phyloP scores from a whole-genome alignment of 805 yeast species.

The Debaryomyces prosopidis region DNA sequence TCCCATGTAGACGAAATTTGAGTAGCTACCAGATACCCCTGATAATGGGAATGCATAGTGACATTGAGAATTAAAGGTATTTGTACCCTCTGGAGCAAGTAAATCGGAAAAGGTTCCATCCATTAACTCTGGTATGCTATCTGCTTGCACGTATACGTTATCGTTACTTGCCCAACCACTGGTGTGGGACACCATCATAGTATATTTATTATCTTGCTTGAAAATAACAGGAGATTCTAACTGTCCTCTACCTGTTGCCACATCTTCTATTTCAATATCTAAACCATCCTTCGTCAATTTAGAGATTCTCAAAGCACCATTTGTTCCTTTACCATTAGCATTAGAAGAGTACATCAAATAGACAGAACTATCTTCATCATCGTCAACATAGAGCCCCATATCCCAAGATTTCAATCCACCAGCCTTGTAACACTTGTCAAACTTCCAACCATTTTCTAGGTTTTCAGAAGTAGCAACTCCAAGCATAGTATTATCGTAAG shows the following conservation, averaged over 20 bases:
- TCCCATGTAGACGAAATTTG: too few species aligned
- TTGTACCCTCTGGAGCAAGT: too few species aligned
- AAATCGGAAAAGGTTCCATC: too few species aligned
- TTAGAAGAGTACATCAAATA: neutral
- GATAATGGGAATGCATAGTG: too few species aligned
- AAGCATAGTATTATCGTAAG: neutral
- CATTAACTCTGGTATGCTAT: too few species aligned
- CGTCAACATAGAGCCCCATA: neutral
- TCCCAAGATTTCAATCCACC: neutral
- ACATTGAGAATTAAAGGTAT: too few species aligned
- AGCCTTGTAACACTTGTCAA: neutral
- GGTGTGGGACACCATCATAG: neutral
- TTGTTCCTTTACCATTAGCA: neutral
- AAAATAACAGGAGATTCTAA: neutral
- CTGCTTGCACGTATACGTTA: neutral
- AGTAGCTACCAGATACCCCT: too few species aligned
- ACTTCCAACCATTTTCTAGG: neutral
- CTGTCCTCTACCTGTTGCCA: neutral
- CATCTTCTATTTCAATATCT: neutral
- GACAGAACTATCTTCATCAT: neutral
- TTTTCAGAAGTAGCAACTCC: neutral
- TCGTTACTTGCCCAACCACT: neutral
- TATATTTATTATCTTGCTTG: neutral
- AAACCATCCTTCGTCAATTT: neutral
- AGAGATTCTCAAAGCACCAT: neutral